Evolutionary conservation across 1,284 basidiomycete species (phyloP).

Genomic region (Austroboletus sp.): DNA sequence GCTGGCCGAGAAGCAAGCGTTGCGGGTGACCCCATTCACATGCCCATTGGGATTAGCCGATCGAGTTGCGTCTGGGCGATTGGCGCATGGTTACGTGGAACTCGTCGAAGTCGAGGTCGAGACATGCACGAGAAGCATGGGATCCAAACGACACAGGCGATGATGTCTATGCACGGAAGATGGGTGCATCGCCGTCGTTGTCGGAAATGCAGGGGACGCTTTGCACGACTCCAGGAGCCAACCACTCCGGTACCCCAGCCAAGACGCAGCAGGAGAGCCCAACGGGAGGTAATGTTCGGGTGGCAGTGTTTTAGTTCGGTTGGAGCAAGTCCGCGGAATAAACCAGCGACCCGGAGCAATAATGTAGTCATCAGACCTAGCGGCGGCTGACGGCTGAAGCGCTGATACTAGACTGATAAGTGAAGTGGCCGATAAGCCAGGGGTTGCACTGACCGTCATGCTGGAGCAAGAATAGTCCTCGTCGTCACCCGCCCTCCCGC

Average conservation of each 20-base stretch:
- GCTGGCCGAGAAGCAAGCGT: conserved; percentile 18
- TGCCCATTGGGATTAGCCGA: conserved; percentile 16
- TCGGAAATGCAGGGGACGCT: conserved; percentile 19
- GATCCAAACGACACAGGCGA: conserved; percentile 7
- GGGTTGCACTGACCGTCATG: neutral
- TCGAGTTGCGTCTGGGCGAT: conserved; percentile 17
- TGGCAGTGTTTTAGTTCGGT: neutral
- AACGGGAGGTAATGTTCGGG: neutral
- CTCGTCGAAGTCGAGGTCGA: conserved; percentile 1
- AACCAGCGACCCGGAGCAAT: neutral
- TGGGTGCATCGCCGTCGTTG: conserved; percentile 20
- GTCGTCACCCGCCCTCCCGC: neutral
- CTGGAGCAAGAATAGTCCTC: neutral
- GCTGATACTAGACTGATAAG: neutral
- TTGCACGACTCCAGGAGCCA: conserved; percentile 7
- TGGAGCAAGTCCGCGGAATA: conserved; percentile 12
- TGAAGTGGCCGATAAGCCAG: neutral
- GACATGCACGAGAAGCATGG: conserved; percentile 9
- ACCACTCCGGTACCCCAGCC: conserved; percentile 6
- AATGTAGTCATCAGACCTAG: neutral
- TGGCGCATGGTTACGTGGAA: conserved; percentile 12
- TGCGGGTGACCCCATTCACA: conserved; percentile 8
- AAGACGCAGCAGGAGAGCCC: neutral
- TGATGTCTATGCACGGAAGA: conserved; percentile 3
- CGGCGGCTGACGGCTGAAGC: neutral